Conservation (phyloP, 1,284 basidiomycete species). For the Marasmius fiardii region DNA sequence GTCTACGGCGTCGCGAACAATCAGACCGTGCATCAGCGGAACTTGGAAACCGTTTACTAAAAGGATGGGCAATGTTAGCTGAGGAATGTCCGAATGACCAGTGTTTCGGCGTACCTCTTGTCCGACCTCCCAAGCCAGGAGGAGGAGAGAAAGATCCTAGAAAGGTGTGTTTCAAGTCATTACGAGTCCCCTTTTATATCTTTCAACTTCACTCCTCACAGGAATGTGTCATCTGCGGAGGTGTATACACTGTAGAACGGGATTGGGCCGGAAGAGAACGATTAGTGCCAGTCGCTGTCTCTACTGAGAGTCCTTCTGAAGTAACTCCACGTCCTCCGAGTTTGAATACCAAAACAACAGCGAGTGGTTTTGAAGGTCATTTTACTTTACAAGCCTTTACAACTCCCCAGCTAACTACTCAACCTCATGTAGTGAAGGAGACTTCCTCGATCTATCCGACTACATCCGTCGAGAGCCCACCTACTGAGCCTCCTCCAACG, state of each 20-base stretch:
- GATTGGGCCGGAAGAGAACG: conserved; percentile 48
- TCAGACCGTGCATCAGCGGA: conserved; percentile 76
- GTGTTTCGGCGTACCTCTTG: conserved; percentile 73
- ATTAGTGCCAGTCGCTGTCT: conserved; percentile 39
- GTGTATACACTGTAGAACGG: conserved; percentile 52
- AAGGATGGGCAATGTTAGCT: conserved; percentile 82
- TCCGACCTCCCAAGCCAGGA: conserved; percentile 64
- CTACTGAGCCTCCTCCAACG: not conserved
- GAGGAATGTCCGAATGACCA: conserved; percentile 70
- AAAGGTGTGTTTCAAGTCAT: conserved; percentile 44
- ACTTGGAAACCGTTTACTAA: conserved; percentile 71
- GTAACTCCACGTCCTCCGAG: not conserved
- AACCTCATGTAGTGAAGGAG: not conserved
- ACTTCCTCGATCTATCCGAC: not conserved
- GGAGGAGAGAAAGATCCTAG: conserved; percentile 57
- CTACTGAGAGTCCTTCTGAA: conserved; percentile 4
- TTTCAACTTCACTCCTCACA: conserved; percentile 24
- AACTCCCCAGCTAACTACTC: not conserved
- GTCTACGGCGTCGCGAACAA: conserved; percentile 66
- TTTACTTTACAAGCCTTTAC: not conserved
- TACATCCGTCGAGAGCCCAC: not conserved
- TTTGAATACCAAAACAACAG: not conserved
- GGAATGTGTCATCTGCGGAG: conserved; percentile 78
- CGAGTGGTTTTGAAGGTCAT: not conserved
- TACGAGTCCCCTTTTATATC: not conserved